phyloP scores from a whole-genome alignment of 345 rosid genomes.

The Noccaea caerulescens region DNA sequence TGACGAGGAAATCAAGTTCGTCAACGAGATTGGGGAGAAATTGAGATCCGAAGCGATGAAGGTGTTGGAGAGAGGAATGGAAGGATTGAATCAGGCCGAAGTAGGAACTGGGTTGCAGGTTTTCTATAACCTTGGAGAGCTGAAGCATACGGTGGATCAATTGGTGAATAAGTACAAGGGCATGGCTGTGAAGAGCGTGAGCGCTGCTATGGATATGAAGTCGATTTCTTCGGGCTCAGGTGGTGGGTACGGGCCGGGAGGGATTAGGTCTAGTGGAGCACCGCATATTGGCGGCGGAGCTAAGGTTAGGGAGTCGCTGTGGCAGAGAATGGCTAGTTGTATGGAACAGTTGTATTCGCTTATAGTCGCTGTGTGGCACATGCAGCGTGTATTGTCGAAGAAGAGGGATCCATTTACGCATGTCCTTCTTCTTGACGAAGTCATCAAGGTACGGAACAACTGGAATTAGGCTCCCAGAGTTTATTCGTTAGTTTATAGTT shows the following conservation, averaged over 20 bases:
- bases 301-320: constrained; percentile 82
- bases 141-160: constrained; percentile 75
- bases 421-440: constrained; percentile 89
- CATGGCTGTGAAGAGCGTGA: constrained; percentile 79
- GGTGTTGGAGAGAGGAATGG: constrained; percentile 93
- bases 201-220: constrained; percentile 89
- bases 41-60: constrained; percentile 77
- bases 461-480: not conserved
- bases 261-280: constrained; percentile 85
- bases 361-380: constrained; percentile 91
- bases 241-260: constrained; percentile 83
- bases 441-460: constrained; percentile 65
- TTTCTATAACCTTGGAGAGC: constrained; percentile 91
- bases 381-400: constrained; percentile 95
- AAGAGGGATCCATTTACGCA: constrained; percentile 98
- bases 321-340: constrained; percentile 91
- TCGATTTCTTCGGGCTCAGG: constrained; percentile 63
- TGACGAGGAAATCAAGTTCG: constrained; percentile 73
- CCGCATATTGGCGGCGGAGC: constrained; percentile 94
- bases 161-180: constrained; percentile 77
- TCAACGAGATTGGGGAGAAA: constrained; percentile 69
- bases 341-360: constrained; percentile 86
- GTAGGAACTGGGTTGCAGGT: constrained; percentile 98
- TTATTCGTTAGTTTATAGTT: not conserved
- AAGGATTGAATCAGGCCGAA: constrained; percentile 93